Evolutionary conservation across 305 asterid genomes (phyloP).

Genomic region (Plantago lanceolata): DNA sequence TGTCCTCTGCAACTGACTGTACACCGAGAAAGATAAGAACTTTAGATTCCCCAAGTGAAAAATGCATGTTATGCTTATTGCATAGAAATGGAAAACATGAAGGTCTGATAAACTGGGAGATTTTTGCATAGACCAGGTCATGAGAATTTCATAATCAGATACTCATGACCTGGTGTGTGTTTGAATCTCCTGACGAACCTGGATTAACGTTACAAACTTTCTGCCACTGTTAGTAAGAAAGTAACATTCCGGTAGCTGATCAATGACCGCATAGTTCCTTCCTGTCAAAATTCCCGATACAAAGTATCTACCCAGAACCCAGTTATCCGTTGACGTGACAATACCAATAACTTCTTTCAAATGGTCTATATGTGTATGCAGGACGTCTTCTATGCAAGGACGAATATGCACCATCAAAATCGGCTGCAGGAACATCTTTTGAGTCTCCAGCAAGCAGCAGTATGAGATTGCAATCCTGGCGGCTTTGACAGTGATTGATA

Average conservation of each 20-base stretch:
- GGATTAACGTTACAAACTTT: slow-evolving; percentile 56
- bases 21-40: background rate
- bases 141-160: background rate
- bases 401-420: slow-evolving; percentile 36
- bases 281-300: slow-evolving; percentile 51
- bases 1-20: slow-evolving; percentile 49
- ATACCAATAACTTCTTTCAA: slow-evolving; percentile 51
- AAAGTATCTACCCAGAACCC: slow-evolving; percentile 56
- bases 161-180: no score
- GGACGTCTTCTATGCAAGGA: slow-evolving; percentile 45
- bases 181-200: slow-evolving; percentile 36
- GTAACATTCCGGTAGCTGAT: slow-evolving; percentile 47
- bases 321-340: slow-evolving; percentile 52
- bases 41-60: background rate
- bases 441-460: slow-evolving; percentile 62
- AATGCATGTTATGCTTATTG: background rate
- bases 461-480: slow-evolving; percentile 49
- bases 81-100: background rate
- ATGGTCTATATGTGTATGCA: slow-evolving; percentile 47
- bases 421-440: slow-evolving; percentile 37
- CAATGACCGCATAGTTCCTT: slow-evolving; percentile 22
- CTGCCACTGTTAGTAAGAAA: slow-evolving; percentile 67
- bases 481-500: slow-evolving; percentile 44
- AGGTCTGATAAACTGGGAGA: no score
- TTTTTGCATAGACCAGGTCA: no score